Conservation (phyloP, 2,329 filamentous ascomycete species). For the Scedosporium dehoogii region DNA sequence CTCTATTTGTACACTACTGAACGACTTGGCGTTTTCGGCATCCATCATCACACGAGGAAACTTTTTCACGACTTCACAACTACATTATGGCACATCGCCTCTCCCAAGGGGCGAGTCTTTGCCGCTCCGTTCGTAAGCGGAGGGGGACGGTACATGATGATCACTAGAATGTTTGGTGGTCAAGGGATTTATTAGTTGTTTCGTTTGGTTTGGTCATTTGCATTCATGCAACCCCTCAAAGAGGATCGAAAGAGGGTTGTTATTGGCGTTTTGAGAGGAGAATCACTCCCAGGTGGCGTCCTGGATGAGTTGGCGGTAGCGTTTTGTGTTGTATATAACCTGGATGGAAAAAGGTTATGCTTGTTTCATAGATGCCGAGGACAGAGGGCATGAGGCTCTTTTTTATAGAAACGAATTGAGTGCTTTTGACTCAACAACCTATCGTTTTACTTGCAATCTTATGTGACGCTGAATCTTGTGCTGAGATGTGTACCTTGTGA, state of each 20-base stretch:
- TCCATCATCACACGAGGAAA: background rate
- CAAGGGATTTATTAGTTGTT: background rate
- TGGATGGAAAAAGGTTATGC: background rate
- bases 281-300: background rate
- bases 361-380: background rate
- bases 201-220: background rate
- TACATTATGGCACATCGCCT: background rate
- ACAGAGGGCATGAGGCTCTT: too few species aligned
- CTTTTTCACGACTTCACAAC: too few species aligned
- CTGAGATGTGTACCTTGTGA: too few species aligned
- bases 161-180: background rate
- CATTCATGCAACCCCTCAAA: background rate
- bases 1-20: background rate
- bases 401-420: too few species aligned
- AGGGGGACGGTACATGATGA: background rate
- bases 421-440: too few species aligned
- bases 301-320: background rate
- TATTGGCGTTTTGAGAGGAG: background rate
- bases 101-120: background rate
- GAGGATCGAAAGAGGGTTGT: background rate
- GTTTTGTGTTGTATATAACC: constrained; percentile 2
- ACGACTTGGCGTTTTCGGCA: background rate
- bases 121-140: background rate
- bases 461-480: too few species aligned
- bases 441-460: too few species aligned